phyloP scores from a whole-genome alignment of 176 grass and related monocot species.

The Melocanna baccifera region DNA sequence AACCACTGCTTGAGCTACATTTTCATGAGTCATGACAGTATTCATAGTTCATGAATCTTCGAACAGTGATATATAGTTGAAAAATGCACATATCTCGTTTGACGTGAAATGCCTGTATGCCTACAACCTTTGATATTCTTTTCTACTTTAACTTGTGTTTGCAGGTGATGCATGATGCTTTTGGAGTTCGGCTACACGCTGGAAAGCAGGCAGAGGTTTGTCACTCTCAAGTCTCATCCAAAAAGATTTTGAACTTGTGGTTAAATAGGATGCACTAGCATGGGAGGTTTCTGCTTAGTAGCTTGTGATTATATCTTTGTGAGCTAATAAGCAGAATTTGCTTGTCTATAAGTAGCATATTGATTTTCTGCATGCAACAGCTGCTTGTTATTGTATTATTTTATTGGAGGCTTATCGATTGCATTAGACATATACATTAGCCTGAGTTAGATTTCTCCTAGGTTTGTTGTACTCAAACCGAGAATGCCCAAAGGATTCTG shows the following conservation, averaged over 20 bases:
- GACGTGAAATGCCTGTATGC: background rate
- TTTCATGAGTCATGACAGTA: background rate
- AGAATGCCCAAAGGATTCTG: background rate
- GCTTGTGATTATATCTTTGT: background rate
- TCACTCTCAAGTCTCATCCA: background rate
- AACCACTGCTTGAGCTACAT: background rate
- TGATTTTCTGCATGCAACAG: background rate
- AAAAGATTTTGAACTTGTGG: constrained; percentile 1
- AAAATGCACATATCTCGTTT: background rate
- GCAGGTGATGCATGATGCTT: constrained; percentile 93
- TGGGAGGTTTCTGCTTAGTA: constrained; percentile 1
- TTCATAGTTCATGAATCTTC: background rate
- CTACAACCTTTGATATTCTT: constrained; percentile 25
- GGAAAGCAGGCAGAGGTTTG: constrained; percentile 96
- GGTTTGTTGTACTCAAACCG: background rate
- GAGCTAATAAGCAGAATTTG: background rate
- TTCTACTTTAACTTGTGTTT: constrained; percentile 25
- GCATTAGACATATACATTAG: background rate
- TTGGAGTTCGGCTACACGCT: constrained; percentile 90
- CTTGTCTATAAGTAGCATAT: background rate
- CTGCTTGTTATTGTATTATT: background rate
- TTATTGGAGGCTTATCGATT: background rate
- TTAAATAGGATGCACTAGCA: background rate
- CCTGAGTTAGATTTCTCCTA: background rate
- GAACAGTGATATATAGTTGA: background rate